Evolutionary conservation across 23 red algal species (phyloP), one percentile per base, ranked within the genome.

Genomic region (Gracilaria domingensis): DNA sequence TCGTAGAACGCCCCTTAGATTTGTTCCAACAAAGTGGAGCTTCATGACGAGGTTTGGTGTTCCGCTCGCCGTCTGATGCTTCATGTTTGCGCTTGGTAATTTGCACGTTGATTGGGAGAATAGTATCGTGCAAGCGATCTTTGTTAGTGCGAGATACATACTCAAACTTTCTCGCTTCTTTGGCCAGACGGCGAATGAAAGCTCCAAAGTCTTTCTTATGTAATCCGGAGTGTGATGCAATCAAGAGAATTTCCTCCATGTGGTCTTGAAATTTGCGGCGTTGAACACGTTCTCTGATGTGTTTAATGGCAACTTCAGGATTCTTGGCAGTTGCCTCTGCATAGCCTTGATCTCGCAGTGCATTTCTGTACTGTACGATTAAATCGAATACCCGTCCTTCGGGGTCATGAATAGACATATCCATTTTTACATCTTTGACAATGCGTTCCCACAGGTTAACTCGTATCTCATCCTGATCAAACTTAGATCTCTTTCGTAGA

Each of bases 131-230:
- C 39, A 75, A 0, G 5, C 6, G 9, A 40, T 75, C 37, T 2
- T 45, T 75, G 16, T 75, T 17, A 5, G 42, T 75, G 33, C 34
- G 35, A 75, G 42, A 5, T 11, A 75, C 1, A 20, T 75, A 75
- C n/a, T 75, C 37, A 26, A 45, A 44, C 6, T 75, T 75, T 5
- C 21, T 8, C 45, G 69, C 69, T 26, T 75, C 69, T 18, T 44
- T 36, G 17, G 69, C 69, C 2, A 75, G 33, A 9, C 69, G 69
- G 9, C 33, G 42, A 26, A 75, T 25, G 35, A 45, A 25, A 45
- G 69, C 69, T 45, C 14, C 69, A 75, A 44, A 75, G 6, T 75
- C 37, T 47, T 75, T 75, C 36, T 75, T 75, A n/a, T 75, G 69
- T 1, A 75, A 36, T 0, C 69, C 69, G 0, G 69, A 35, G 18